These are phyloP conservation scores for Zychaea mexicana DNA, from an alignment of 371 early-diverging fungal species.

Conservation along the genomic window DNA sequence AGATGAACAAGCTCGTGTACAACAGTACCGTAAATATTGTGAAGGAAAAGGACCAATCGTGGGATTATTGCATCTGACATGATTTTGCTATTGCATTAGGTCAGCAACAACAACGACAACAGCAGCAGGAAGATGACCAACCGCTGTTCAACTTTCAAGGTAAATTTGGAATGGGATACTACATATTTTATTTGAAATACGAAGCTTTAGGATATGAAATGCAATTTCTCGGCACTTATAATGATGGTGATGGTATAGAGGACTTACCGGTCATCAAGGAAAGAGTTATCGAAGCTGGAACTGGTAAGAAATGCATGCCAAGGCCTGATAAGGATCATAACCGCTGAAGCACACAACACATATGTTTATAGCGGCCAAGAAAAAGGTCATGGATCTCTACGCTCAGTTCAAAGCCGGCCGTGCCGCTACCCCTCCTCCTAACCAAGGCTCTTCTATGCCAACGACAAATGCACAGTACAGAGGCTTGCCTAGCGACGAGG, in stretches of 20 bases:
- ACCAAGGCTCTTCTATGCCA: constrained; percentile 31
- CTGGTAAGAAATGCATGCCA: constrained; percentile 25
- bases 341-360: too few species aligned
- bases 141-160: constrained; percentile 46
- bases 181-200: not conserved
- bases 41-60: too few species aligned
- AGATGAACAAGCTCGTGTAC: constrained; percentile 29
- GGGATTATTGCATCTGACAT: too few species aligned
- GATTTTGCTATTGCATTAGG: not conserved
- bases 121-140: constrained; percentile 30
- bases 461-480: constrained; percentile 49
- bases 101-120: constrained; percentile 12
- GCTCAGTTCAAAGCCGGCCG: constrained; percentile 44
- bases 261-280: constrained; percentile 54
- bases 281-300: constrained; percentile 49
- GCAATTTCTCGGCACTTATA: too few species aligned
- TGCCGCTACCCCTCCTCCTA: constrained; percentile 11
- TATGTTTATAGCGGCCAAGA: constrained; percentile 42
- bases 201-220: not conserved
- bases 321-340: not conserved
- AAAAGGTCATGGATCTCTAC: constrained; percentile 48
- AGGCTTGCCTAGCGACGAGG: constrained; percentile 47
- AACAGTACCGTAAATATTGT: constrained; percentile 14
- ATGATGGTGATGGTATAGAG: constrained; percentile 30
- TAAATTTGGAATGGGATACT: constrained; percentile 3